These are phyloP conservation scores for Sphaerosporella brunnea DNA, from an alignment of 495 filamentous ascomycete species.

Conservation along the genomic window DNA sequence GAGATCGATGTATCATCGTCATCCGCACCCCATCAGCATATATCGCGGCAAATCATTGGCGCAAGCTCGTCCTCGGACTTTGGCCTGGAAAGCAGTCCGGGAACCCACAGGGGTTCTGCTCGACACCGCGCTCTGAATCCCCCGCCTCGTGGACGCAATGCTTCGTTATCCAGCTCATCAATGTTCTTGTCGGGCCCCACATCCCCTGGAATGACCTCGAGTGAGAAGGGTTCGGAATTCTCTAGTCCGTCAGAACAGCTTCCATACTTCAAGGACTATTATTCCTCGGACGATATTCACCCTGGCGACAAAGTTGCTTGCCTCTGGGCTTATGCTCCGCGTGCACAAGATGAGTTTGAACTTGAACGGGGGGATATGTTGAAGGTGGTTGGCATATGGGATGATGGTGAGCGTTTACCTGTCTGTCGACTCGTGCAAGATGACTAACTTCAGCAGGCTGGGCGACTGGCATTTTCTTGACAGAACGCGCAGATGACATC, in stretches of 20 bases:
- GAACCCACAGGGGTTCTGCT: slow-evolving; percentile 40
- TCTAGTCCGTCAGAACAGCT: slow-evolving; percentile 86
- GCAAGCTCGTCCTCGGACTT: slow-evolving; percentile 36
- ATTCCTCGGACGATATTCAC: slow-evolving; percentile 90
- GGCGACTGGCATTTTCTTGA: slow-evolving; percentile 78
- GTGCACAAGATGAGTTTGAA: slow-evolving; percentile 83
- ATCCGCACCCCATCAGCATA: background rate
- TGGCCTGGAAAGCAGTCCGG: slow-evolving; percentile 59
- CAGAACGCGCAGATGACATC: slow-evolving; percentile 76
- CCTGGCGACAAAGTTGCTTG: slow-evolving; percentile 77
- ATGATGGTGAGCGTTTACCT: slow-evolving; percentile 46
- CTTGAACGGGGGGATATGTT: slow-evolving; percentile 96
- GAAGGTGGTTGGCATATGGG: slow-evolving; percentile 97
- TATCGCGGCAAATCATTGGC: background rate
- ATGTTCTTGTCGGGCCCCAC: slow-evolving; percentile 50
- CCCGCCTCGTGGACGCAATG: slow-evolving; percentile 56
- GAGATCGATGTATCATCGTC: slow-evolving; percentile 11
- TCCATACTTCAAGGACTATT: slow-evolving; percentile 94
- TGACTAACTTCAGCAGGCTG: slow-evolving; percentile 31
- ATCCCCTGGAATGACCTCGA: slow-evolving; percentile 57
- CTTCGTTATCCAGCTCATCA: slow-evolving; percentile 79
- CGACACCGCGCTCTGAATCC: slow-evolving; percentile 27
- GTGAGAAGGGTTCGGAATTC: slow-evolving; percentile 59
- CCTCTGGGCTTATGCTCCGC: slow-evolving; percentile 91
- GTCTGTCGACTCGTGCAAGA: background rate